Conservation (phyloP, 768 basidiomycete genomes). For the Gloeophyllum trabeum region DNA sequence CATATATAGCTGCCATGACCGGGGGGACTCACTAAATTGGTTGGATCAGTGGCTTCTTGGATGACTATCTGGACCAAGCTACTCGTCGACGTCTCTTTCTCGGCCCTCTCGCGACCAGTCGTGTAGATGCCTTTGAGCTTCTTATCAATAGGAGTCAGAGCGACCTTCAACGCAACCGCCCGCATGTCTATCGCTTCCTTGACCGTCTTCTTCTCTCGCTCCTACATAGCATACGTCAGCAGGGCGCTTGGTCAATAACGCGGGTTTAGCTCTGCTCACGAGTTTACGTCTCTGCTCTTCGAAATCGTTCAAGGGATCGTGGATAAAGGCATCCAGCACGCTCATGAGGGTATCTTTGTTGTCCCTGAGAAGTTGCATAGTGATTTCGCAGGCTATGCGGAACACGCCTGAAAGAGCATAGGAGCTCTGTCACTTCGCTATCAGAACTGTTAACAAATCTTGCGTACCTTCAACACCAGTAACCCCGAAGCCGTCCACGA, state of each 20-base stretch:
- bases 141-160: conserved; percentile 71
- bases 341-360: conserved; percentile 93
- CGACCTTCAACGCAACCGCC: conserved; percentile 59
- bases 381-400: conserved; percentile 85
- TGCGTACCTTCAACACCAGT: conserved; percentile 84
- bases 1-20: background rate
- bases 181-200: conserved; percentile 35
- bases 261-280: background rate
- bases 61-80: conserved; percentile 90
- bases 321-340: conserved; percentile 92
- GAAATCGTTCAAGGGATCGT: conserved; percentile 97
- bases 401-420: conserved; percentile 51
- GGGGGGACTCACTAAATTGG: conserved; percentile 48
- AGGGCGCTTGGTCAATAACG: background rate
- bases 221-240: background rate
- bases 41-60: conserved; percentile 68
- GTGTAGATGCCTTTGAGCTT: conserved; percentile 71
- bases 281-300: conserved; percentile 64
- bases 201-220: conserved; percentile 1
- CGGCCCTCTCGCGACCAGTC: conserved; percentile 28
- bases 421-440: background rate
- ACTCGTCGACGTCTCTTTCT: conserved; percentile 52
- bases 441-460: background rate
- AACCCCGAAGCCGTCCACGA: conserved; percentile 87
- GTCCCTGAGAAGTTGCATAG: conserved; percentile 74